Percentiles rank a stretch among this genome's conserved stretches.
Evolutionary conservation across 2,329 filamentous ascomycete genomes (phyloP).

Genomic region (Pyrenophora graminea): DNA sequence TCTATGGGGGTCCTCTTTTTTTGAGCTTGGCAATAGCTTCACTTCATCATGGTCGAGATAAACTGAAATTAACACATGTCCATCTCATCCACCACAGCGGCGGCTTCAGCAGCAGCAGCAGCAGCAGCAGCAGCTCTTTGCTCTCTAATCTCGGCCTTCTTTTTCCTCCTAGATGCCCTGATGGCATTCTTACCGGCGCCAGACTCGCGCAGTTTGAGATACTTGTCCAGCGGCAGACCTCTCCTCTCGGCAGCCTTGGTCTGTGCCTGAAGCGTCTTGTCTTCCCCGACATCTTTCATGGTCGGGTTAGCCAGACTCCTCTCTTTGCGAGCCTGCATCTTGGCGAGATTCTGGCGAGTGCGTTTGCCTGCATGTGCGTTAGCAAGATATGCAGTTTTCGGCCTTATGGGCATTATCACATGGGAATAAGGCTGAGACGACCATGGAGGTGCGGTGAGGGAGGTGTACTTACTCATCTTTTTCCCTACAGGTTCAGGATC

Average conservation of each 20-base stretch:
- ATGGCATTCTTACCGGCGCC: constrained; percentile 6
- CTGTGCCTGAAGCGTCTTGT: constrained; percentile 16
- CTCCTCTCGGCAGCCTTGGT: constrained; percentile 20
- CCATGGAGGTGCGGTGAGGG: not conserved
- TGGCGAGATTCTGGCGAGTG: constrained; percentile 26
- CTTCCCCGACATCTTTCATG: constrained; percentile 9
- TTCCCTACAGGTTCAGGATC: constrained; percentile 14
- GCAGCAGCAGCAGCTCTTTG: constrained; percentile 1
- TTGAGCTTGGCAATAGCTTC: not conserved
- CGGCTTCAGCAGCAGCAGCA: not conserved
- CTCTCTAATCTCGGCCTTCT: constrained; percentile 6
- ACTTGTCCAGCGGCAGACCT: constrained; percentile 19
- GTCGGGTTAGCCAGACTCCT: constrained; percentile 7
- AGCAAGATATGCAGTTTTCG: not conserved
- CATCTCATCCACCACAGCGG: constrained; percentile 7
- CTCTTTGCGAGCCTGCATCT: constrained; percentile 21
- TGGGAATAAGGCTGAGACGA: not conserved
- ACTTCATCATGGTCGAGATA: not conserved
- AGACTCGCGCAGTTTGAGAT: constrained; percentile 3
- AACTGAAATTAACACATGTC: not conserved
- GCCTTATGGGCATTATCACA: not conserved
- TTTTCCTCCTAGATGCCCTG: constrained; percentile 5
- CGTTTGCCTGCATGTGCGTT: constrained; percentile 18
- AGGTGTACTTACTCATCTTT: constrained; percentile 25
- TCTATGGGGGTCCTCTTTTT: not conserved